These are phyloP conservation scores for Saccharomyces hybrid DNA, from an alignment of 1,139 yeast genomes.

Conservation along the genomic window DNA sequence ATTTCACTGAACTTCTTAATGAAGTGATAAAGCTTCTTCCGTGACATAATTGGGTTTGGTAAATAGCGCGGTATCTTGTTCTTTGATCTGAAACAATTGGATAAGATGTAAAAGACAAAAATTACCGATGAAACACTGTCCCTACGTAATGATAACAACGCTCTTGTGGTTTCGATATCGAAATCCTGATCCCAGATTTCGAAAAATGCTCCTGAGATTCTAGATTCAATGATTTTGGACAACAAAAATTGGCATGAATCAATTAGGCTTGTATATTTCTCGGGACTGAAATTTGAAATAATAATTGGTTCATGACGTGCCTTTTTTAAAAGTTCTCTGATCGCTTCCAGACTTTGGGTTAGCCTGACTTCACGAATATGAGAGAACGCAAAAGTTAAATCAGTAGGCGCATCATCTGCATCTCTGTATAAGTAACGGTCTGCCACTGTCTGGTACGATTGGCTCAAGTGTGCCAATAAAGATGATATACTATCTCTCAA, in stretches of 20 bases:
- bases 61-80: conserved; percentile 37
- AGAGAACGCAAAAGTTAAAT: conserved; percentile 37
- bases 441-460: conserved; percentile 41
- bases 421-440: conserved; percentile 45
- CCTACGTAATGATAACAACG: conserved; percentile 38
- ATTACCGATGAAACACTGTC: conserved; percentile 43
- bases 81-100: conserved; percentile 38
- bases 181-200: conserved; percentile 41
- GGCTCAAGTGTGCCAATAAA: conserved; percentile 37
- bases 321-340: conserved; percentile 34
- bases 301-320: conserved; percentile 37
- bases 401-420: conserved; percentile 40
- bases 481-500: conserved; percentile 37
- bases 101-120: conserved; percentile 36
- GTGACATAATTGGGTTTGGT: conserved; percentile 39
- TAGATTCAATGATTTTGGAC: conserved; percentile 41
- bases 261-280: conserved; percentile 32
- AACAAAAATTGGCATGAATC: conserved; percentile 36
- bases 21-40: conserved; percentile 39
- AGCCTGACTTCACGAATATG: conserved; percentile 43
- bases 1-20: conserved; percentile 31
- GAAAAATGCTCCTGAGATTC: conserved; percentile 42
- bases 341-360: conserved; percentile 38
- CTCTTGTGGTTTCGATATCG: conserved; percentile 33
- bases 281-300: conserved; percentile 27